Evolutionary conservation across 2,329 filamentous ascomycete species (phyloP).

Genomic region (Aspergillus fructus): DNA sequence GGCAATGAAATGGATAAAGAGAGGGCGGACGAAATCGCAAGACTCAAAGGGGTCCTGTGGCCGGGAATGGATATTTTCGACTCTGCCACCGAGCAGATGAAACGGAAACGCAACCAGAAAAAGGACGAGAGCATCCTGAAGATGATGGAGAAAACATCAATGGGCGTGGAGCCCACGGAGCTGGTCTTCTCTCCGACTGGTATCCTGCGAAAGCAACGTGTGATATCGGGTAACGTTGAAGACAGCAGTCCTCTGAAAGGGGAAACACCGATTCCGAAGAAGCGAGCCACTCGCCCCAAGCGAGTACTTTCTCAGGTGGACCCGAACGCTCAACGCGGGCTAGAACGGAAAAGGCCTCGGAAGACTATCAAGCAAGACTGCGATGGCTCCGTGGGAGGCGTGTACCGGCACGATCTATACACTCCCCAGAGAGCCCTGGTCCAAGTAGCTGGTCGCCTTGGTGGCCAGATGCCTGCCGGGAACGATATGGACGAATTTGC

Average conservation of each 20-base stretch:
- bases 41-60: slow-evolving; percentile 50
- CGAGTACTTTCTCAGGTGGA: slow-evolving; percentile 33
- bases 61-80: slow-evolving; percentile 55
- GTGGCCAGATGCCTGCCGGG: slow-evolving; percentile 20
- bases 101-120: slow-evolving; percentile 51
- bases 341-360: slow-evolving; percentile 28
- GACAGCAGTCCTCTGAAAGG: slow-evolving; percentile 48
- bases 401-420: slow-evolving; percentile 18
- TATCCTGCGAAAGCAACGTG: slow-evolving; percentile 42
- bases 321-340: slow-evolving; percentile 31
- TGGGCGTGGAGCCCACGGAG: slow-evolving; percentile 47
- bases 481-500: slow-evolving; percentile 36
- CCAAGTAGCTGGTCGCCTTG: slow-evolving; percentile 18
- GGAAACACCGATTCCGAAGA: slow-evolving; percentile 44
- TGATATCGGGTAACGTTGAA: slow-evolving; percentile 50
- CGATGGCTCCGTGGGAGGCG: slow-evolving; percentile 12
- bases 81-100: slow-evolving; percentile 50
- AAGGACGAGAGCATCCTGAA: slow-evolving; percentile 48
- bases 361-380: slow-evolving; percentile 13
- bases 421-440: slow-evolving; percentile 21
- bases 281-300: slow-evolving; percentile 31
- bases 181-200: slow-evolving; percentile 48
- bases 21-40: slow-evolving; percentile 38
- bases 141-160: slow-evolving; percentile 48
- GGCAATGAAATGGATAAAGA: slow-evolving; percentile 27